Conservation (phyloP, 1,139 yeast species). For the Yarrowia galli region DNA sequence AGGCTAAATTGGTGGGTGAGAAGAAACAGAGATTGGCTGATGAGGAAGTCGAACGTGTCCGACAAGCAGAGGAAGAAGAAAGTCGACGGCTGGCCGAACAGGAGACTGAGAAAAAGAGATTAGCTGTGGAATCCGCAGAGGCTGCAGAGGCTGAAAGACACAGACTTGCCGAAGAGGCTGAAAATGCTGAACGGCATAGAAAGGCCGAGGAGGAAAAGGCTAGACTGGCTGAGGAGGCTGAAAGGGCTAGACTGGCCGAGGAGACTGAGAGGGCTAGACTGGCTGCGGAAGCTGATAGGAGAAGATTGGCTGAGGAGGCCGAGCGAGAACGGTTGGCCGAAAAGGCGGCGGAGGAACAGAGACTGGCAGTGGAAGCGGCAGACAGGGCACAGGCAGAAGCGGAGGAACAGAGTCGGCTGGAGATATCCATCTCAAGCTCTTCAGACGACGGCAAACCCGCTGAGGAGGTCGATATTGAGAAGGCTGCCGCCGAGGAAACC, state of each 20-base stretch:
- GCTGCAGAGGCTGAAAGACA: neutral
- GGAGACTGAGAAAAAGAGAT: neutral
- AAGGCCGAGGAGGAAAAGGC: neutral
- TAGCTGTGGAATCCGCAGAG: neutral
- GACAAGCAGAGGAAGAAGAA: neutral
- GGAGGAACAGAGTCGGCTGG: neutral
- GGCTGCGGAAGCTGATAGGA: neutral
- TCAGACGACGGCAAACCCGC: neutral
- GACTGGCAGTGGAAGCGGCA: neutral
- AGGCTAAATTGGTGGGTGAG: neutral
- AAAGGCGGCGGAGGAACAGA: neutral
- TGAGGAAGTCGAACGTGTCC: neutral
- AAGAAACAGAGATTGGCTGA: neutral
- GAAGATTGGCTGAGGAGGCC: constrained; percentile 8
- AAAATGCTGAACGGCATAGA: neutral
- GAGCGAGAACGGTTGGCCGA: neutral
- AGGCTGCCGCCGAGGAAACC: no score
- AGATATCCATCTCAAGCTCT: neutral
- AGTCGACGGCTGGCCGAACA: neutral
- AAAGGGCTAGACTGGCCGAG: neutral
- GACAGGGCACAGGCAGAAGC: constrained; percentile 1
- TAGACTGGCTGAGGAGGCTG: neutral
- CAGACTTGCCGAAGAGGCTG: neutral
- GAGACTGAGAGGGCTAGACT: no score
- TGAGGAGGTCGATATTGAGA: neutral